phyloP scores from a whole-genome alignment of 2,329 filamentous ascomycete genomes.

The Cordyceps cateniannulata region DNA sequence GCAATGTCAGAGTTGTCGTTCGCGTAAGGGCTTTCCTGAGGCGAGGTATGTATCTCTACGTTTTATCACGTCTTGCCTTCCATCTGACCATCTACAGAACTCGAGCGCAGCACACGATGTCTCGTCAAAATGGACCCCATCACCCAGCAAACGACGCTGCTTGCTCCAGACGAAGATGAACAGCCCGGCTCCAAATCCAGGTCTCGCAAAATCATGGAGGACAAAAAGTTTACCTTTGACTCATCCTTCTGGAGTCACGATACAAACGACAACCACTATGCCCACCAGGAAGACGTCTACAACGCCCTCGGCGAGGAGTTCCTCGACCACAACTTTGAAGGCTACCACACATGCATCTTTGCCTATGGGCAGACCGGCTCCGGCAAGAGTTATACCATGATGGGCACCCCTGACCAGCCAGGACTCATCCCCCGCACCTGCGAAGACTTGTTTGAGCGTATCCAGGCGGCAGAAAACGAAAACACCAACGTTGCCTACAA shows the following conservation, averaged over 20 bases:
- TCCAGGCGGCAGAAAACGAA: constrained; percentile 69
- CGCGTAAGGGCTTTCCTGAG: constrained; percentile 73
- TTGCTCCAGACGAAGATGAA: constrained; percentile 55
- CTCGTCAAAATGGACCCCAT: constrained; percentile 86
- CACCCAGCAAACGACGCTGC: constrained; percentile 77
- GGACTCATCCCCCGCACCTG: constrained; percentile 93
- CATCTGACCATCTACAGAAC: constrained; percentile 51
- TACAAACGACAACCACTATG: constrained; percentile 73
- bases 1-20: constrained; percentile 78
- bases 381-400: constrained; percentile 97
- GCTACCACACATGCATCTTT: constrained; percentile 98
- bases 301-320: constrained; percentile 93
- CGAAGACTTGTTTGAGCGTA: constrained; percentile 90
- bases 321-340: constrained; percentile 97
- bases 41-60: constrained; percentile 50
- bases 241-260: constrained; percentile 98
- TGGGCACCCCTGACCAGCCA: constrained; percentile 79
- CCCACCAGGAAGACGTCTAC: constrained; percentile 89
- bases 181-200: constrained; percentile 51
- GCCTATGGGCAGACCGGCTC: constrained; percentile 97
- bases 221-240: constrained; percentile 92
- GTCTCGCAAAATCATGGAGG: constrained; percentile 69
- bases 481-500: constrained; percentile 92
- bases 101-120: constrained; percentile 73
- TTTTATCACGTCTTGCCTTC: not conserved